A percentile compares a stretch with the other conserved stretches of the same genome.
These are phyloP conservation scores for Irpex sp. DNA, from an alignment of 1,284 basidiomycete species.

Conservation along the genomic window DNA sequence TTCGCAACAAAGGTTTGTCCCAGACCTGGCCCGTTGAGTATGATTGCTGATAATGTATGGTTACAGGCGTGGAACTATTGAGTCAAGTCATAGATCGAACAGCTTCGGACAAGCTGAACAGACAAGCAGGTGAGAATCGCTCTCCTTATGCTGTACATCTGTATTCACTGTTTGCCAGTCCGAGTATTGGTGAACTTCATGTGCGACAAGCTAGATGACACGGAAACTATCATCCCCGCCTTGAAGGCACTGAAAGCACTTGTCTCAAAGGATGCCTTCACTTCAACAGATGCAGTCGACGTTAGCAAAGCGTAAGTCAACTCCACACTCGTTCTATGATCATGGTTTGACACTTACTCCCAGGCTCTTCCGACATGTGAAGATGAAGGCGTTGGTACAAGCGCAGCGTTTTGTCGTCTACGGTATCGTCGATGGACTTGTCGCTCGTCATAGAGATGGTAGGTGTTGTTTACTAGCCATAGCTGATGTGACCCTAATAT, in stretches of 20 bases:
- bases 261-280: slow-evolving; percentile 62
- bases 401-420: slow-evolving; percentile 82
- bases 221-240: slow-evolving; percentile 76
- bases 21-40: slow-evolving; percentile 2
- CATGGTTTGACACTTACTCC: neutral
- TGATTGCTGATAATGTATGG: neutral
- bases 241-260: slow-evolving; percentile 74
- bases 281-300: slow-evolving; percentile 66
- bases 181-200: slow-evolving; percentile 84
- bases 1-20: slow-evolving; percentile 72
- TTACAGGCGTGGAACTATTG: slow-evolving; percentile 72
- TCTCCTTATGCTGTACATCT: neutral
- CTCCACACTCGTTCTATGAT: too few relatives aligned
- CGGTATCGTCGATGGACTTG: slow-evolving; percentile 76
- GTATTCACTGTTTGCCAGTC: slow-evolving; percentile 40
- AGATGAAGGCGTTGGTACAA: slow-evolving; percentile 81
- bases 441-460: slow-evolving; percentile 76
- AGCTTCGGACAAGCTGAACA: slow-evolving; percentile 66
- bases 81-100: slow-evolving; percentile 61
- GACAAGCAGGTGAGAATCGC: slow-evolving; percentile 69
- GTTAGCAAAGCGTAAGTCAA: slow-evolving; percentile 74
- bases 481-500: neutral
- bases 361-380: slow-evolving; percentile 78
- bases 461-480: slow-evolving; percentile 13
- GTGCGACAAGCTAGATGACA: slow-evolving; percentile 82